A percentile compares a stretch with the other conserved stretches of the same genome.
These are phyloP conservation scores for Trichophyton mentagrophytes DNA, from an alignment of 2,329 filamentous ascomycete species.

Conservation along the genomic window DNA sequence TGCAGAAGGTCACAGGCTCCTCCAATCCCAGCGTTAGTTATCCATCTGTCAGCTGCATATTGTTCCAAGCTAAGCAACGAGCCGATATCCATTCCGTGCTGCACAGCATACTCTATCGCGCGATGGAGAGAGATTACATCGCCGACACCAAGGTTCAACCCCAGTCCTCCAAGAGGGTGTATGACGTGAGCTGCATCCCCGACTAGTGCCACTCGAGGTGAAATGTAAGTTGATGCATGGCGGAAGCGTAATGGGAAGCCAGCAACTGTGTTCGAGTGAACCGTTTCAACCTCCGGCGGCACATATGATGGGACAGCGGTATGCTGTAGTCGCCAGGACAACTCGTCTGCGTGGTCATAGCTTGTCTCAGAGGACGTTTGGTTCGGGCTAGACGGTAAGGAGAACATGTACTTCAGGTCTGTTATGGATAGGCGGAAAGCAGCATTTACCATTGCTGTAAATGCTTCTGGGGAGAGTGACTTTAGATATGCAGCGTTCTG, in stretches of 20 bases:
- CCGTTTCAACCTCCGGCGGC: conserved; percentile 53
- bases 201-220: conserved; percentile 78
- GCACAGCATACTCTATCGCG: conserved; percentile 62
- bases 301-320: conserved; percentile 45
- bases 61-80: conserved; percentile 62
- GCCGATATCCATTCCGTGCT: conserved; percentile 79
- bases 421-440: conserved; percentile 71
- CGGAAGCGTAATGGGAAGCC: conserved; percentile 85
- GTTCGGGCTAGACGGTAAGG: conserved; percentile 29
- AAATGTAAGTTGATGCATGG: conserved; percentile 87
- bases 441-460: conserved; percentile 80
- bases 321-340: conserved; percentile 69
- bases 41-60: conserved; percentile 71
- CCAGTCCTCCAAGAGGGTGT: conserved; percentile 88
- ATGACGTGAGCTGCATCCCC: conserved; percentile 93
- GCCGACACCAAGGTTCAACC: conserved; percentile 82
- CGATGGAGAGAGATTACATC: conserved; percentile 70
- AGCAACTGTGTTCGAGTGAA: conserved; percentile 69
- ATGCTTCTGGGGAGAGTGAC: conserved; percentile 56
- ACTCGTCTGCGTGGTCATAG: conserved; percentile 52
- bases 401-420: conserved; percentile 75
- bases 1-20: conserved; percentile 76
- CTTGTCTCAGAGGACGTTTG: conserved; percentile 17
- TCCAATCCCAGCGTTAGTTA: conserved; percentile 68
- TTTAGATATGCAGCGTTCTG: conserved; percentile 68